Percentiles rank a stretch among this genome's conserved stretches.
Conservation (phyloP, 176 grass and related monocot genomes). For the Bolboschoenus planiculmis region DNA sequence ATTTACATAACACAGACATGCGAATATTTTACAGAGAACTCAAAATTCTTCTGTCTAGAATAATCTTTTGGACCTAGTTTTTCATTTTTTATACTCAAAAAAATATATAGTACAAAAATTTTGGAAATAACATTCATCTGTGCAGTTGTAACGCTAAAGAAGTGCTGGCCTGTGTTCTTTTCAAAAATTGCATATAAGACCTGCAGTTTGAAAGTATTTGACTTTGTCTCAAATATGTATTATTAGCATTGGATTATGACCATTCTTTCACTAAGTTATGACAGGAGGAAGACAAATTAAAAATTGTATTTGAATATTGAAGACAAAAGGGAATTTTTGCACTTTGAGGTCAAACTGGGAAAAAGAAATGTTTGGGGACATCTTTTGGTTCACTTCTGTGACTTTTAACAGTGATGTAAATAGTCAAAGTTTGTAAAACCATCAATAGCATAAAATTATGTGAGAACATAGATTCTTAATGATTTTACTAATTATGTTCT, state of each 20-base stretch:
- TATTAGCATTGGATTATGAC: neutral
- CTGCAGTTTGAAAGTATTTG: neutral
- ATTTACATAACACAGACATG: neutral
- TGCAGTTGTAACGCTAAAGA: neutral
- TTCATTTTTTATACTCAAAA: neutral
- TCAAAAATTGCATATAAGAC: neutral
- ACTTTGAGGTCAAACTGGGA: neutral
- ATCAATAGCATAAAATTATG: neutral
- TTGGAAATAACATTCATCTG: neutral
- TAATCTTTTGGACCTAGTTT: neutral
- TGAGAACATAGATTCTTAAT: neutral
- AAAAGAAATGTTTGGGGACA: neutral
- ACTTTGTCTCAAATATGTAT: neutral
- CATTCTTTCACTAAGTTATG: neutral
- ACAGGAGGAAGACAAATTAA: neutral
- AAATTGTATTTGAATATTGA: neutral
- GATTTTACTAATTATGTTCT: neutral
- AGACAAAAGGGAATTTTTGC: neutral
- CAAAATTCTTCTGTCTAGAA: neutral
- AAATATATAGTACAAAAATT: neutral
- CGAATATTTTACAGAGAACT: neutral
- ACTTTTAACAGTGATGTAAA: neutral
- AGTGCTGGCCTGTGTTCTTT: neutral
- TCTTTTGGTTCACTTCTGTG: neutral
- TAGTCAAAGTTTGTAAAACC: neutral